A percentile compares a stretch with the other conserved stretches of the same genome.
phyloP scores from a whole-genome alignment of 2,329 filamentous ascomycete species.

The Ophiostoma montium region DNA sequence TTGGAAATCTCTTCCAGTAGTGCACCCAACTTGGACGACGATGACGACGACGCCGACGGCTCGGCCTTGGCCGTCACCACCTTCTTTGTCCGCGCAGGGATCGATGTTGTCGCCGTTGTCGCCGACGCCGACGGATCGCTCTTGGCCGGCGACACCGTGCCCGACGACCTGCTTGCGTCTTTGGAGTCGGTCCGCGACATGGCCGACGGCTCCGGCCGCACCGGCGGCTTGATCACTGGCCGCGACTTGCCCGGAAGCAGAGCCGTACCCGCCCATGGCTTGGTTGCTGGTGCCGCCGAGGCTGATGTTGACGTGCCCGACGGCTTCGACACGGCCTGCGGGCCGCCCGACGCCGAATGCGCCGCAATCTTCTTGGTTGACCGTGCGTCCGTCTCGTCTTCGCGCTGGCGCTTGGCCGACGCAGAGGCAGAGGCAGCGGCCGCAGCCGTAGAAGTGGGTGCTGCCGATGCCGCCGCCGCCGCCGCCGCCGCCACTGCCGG shows the following conservation, averaged over 20 bases:
- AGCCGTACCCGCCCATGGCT: slow-evolving; percentile 18
- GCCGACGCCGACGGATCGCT: background rate
- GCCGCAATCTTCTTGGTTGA: slow-evolving; percentile 25
- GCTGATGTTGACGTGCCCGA: slow-evolving; percentile 18
- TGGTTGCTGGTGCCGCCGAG: slow-evolving; percentile 18
- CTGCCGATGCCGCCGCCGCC: slow-evolving; percentile 1
- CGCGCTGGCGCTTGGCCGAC: slow-evolving; percentile 23
- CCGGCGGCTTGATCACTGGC: slow-evolving; percentile 25
- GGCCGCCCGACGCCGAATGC: slow-evolving; percentile 16
- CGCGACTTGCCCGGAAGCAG: slow-evolving; percentile 35
- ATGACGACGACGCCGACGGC: slow-evolving; percentile 14
- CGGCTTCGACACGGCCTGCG: slow-evolving; percentile 11
- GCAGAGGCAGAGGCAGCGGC: slow-evolving; percentile 14
- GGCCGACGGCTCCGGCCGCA: slow-evolving; percentile 1
- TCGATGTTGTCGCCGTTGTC: background rate
- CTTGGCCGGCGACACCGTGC: slow-evolving; percentile 2
- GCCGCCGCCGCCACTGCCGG: background rate
- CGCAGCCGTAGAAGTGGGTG: slow-evolving; percentile 10
- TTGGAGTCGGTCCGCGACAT: background rate
- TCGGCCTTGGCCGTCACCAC: slow-evolving; percentile 17
- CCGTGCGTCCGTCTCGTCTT: slow-evolving; percentile 25
- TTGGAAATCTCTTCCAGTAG: slow-evolving; percentile 37
- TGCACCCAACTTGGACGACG: slow-evolving; percentile 35
- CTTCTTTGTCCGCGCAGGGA: slow-evolving; percentile 16
- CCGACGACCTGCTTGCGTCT: background rate